Evolutionary conservation across 768 basidiomycete genomes (phyloP).

Genomic region (Mrakia blollopis): DNA sequence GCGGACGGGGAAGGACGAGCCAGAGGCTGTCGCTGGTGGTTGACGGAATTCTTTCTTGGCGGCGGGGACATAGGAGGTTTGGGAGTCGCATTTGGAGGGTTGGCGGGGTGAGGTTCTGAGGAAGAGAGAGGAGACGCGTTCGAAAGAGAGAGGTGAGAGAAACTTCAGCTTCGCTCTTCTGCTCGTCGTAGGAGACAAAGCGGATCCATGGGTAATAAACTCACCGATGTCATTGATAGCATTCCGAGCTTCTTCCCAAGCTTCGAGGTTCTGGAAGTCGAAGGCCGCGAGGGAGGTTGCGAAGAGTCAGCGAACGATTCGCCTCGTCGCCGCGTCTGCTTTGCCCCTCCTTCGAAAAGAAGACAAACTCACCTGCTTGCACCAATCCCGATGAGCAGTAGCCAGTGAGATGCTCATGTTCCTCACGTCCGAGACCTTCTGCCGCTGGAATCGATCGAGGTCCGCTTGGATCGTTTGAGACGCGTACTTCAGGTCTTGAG

Average conservation of each 20-base stretch:
- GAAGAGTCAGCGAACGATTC: slow-evolving; percentile 31
- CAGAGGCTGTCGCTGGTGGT: neutral
- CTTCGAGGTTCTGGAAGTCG: slow-evolving; percentile 75
- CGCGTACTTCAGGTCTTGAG: slow-evolving; percentile 92
- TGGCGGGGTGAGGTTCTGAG: slow-evolving; percentile 5
- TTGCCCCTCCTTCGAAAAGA: no score
- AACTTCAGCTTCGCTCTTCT: neutral
- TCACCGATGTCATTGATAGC: slow-evolving; percentile 76
- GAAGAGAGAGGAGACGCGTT: neutral
- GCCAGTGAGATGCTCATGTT: slow-evolving; percentile 92
- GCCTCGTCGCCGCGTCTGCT: neutral
- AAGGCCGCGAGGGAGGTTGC: neutral
- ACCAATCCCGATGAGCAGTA: slow-evolving; percentile 89
- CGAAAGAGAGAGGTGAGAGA: neutral
- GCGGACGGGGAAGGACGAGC: neutral
- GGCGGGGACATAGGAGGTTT: slow-evolving; percentile 8
- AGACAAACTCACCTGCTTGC: slow-evolving; percentile 65
- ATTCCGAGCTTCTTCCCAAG: slow-evolving; percentile 92
- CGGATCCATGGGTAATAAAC: neutral
- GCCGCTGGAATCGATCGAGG: slow-evolving; percentile 94
- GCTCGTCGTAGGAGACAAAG: neutral
- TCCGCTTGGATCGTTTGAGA: slow-evolving; percentile 95
- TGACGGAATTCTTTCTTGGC: neutral
- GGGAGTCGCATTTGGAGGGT: neutral
- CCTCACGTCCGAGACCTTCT: slow-evolving; percentile 92